These are phyloP conservation scores for Polytrichum commune DNA, from an alignment of 225 moss, liverwort and hornwort genomes.

Conservation along the genomic window DNA sequence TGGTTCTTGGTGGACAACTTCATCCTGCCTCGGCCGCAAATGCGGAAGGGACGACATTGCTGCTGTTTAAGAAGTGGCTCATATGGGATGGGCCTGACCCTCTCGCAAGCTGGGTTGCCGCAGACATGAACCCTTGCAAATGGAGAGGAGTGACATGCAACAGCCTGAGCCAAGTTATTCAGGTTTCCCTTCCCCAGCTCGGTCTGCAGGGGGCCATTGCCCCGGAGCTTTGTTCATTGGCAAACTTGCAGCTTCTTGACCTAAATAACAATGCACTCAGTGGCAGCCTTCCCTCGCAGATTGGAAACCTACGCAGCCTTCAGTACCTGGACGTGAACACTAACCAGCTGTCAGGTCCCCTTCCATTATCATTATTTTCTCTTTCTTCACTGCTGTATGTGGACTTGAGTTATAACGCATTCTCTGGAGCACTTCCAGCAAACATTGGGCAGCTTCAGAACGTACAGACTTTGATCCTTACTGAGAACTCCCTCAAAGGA, in stretches of 20 bases:
- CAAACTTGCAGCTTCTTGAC: constrained; percentile 54
- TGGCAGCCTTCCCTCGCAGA: constrained; percentile 40
- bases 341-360: constrained; percentile 40
- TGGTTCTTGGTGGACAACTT: constrained; percentile 13
- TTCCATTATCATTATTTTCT: constrained; percentile 37
- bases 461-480: constrained; percentile 45
- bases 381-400: constrained; percentile 51
- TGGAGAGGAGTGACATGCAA: constrained; percentile 68
- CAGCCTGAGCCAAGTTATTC: constrained; percentile 32
- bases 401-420: constrained; percentile 50
- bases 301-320: constrained; percentile 43
- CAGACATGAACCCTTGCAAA: constrained; percentile 51
- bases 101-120: constrained; percentile 50
- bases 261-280: constrained; percentile 33
- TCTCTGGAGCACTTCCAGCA: constrained; percentile 38
- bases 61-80: constrained; percentile 53
- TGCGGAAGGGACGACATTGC: constrained; percentile 44
- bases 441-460: constrained; percentile 38
- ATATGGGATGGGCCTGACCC: constrained; percentile 35
- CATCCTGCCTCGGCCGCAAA: constrained; percentile 31
- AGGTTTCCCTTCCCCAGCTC: constrained; percentile 27
- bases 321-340: constrained; percentile 51
- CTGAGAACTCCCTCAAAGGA: constrained; percentile 52
- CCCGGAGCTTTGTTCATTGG: constrained; percentile 34
- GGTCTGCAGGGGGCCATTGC: constrained; percentile 28